Evolutionary conservation across 192 early-diverging fungal species (phyloP).

Genomic region (Endogone sp.): DNA sequence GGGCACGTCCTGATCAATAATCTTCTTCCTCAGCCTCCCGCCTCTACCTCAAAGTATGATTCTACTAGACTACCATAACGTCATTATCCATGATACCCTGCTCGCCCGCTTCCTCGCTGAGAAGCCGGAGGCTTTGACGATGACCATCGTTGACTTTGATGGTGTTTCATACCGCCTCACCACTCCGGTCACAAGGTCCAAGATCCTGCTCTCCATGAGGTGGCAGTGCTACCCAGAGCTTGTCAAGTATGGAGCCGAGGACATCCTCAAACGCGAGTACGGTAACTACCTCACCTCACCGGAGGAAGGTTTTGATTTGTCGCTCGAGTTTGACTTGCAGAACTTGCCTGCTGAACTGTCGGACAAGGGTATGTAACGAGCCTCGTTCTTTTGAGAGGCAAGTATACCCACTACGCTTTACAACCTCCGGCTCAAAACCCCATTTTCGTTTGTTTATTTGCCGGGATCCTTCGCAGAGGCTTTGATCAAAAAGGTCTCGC

Average conservation of each 20-base stretch:
- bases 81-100: conserved; percentile 54
- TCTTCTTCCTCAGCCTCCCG: too few species aligned
- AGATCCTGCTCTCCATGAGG: conserved; percentile 71
- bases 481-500: conserved; percentile 76
- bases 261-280: conserved; percentile 83
- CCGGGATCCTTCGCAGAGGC: conserved; percentile 32
- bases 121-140: conserved; percentile 65
- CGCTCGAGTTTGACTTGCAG: conserved; percentile 79
- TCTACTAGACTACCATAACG: conserved; percentile 60
- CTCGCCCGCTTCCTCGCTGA: conserved; percentile 49
- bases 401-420: too few species aligned
- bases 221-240: conserved; percentile 87
- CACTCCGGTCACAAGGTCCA: conserved; percentile 51
- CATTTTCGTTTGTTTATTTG: too few species aligned
- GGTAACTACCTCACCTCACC: conserved; percentile 54
- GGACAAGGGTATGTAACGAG: conserved; percentile 55
- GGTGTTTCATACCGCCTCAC: conserved; percentile 81
- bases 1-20: too few species aligned
- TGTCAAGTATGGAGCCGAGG: conserved; percentile 72
- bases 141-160: conserved; percentile 95
- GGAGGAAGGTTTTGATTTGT: conserved; percentile 76
- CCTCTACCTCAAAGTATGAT: too few species aligned
- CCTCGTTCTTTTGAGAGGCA: background rate
- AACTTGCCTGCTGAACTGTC: conserved; percentile 47
- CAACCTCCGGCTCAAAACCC: too few species aligned